Conservation (phyloP, 371 early-diverging fungal genomes). For the Globomyces sp. region DNA sequence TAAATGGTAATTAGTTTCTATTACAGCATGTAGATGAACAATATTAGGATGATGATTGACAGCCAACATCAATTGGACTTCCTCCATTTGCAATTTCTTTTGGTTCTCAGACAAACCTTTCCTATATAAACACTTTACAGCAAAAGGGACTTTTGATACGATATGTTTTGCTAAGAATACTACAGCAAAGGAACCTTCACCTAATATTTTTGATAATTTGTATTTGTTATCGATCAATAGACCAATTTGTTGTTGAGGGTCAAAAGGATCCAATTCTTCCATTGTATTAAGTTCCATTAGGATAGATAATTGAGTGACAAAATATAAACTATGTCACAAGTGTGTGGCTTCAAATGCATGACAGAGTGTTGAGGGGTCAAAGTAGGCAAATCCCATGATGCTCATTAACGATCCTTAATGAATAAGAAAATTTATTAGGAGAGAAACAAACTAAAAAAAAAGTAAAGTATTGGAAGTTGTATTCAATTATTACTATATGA, state of each 20-base stretch:
- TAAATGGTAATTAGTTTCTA: constrained; percentile 63
- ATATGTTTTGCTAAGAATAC: constrained; percentile 44
- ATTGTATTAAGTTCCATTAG: background rate
- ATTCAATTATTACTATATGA: too few relatives aligned
- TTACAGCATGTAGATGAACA: constrained; percentile 67
- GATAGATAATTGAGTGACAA: too few relatives aligned
- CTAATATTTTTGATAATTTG: constrained; percentile 44
- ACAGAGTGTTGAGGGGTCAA: too few relatives aligned
- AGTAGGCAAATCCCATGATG: too few relatives aligned
- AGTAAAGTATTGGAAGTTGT: too few relatives aligned
- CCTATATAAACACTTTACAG: constrained; percentile 70
- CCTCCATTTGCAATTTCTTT: constrained; percentile 63
- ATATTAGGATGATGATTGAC: constrained; percentile 70
- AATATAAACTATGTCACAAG: too few relatives aligned
- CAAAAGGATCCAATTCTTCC: background rate
- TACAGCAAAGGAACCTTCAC: constrained; percentile 68
- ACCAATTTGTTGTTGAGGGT: background rate
- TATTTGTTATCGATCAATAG: background rate
- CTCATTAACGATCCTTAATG: too few relatives aligned
- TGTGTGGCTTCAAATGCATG: too few relatives aligned
- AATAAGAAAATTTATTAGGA: too few relatives aligned
- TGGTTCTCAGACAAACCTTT: constrained; percentile 57
- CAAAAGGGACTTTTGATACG: constrained; percentile 36
- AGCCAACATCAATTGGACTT: constrained; percentile 71
- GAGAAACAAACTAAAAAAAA: too few relatives aligned